These are phyloP conservation scores for Citrus glauca DNA, from an alignment of 345 rosid species.

Conservation along the genomic window DNA sequence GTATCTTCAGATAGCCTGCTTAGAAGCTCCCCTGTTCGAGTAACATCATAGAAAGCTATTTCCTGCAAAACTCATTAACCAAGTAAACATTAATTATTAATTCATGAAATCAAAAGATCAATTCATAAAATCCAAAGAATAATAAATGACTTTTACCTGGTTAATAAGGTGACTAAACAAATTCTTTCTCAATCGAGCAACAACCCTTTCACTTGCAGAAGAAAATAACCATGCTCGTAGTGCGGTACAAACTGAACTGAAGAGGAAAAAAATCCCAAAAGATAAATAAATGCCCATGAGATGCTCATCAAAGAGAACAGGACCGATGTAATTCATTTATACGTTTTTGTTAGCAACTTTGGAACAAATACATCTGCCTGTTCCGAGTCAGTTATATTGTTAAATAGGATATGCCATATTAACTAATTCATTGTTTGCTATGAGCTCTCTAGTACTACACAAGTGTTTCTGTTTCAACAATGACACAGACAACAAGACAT, in stretches of 20 bases:
- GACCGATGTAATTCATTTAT: background rate
- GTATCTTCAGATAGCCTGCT: constrained; percentile 69
- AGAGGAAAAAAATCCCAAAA: background rate
- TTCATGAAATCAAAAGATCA: background rate
- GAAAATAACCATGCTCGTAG: constrained; percentile 58
- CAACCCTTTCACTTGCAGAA: constrained; percentile 62
- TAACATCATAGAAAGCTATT: constrained; percentile 61
- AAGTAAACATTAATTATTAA: background rate
- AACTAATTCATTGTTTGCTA: background rate
- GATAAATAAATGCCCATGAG: background rate
- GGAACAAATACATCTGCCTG: background rate
- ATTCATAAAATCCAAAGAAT: background rate
- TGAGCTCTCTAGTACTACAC: background rate
- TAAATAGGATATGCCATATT: background rate
- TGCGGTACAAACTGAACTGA: constrained; percentile 55
- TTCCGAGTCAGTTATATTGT: background rate
- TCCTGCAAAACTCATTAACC: constrained; percentile 32
- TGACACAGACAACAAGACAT: background rate
- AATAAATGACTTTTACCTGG: constrained; percentile 34
- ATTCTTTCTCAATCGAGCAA: constrained; percentile 56
- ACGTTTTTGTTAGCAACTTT: background rate
- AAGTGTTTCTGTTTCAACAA: background rate
- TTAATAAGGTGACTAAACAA: constrained; percentile 52
- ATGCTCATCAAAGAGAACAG: background rate
- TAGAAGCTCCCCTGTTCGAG: constrained; percentile 63